phyloP scores from a whole-genome alignment of 805 yeast species.

The Saccharomyces paradoxus region DNA sequence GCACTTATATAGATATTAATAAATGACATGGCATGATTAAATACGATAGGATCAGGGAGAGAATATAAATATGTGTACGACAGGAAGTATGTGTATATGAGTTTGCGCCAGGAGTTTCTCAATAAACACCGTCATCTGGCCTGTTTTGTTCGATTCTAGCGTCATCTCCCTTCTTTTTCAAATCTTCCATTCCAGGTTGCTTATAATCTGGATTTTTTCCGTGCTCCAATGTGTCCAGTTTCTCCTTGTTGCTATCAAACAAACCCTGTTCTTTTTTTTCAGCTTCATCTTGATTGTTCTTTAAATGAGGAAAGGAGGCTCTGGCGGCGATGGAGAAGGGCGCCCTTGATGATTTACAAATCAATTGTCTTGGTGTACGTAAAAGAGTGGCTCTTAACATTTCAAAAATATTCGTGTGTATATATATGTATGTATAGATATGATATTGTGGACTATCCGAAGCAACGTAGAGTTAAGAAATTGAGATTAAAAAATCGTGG shows the following conservation, averaged over 20 bases:
- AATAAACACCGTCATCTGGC: constrained; percentile 32
- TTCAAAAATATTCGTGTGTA: neutral
- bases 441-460: neutral
- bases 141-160: constrained; percentile 30
- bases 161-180: constrained; percentile 26
- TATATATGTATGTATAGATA: neutral
- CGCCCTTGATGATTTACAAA: neutral
- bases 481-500: neutral
- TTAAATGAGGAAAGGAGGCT: constrained; percentile 10
- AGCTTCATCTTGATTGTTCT: constrained; percentile 12
- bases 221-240: constrained; percentile 23
- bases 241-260: constrained; percentile 24
- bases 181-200: constrained; percentile 17
- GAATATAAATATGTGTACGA: neutral
- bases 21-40: neutral
- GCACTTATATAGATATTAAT: neutral
- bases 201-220: constrained; percentile 9
- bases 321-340: constrained; percentile 4
- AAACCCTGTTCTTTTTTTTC: constrained; percentile 19
- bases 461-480: no score
- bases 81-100: neutral
- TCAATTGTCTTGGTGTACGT: neutral
- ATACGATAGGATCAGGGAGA: neutral
- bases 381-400: neutral
- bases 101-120: neutral